Conservation (phyloP, 306 rosid species). For the Ammopiptanthus mongolicus region DNA sequence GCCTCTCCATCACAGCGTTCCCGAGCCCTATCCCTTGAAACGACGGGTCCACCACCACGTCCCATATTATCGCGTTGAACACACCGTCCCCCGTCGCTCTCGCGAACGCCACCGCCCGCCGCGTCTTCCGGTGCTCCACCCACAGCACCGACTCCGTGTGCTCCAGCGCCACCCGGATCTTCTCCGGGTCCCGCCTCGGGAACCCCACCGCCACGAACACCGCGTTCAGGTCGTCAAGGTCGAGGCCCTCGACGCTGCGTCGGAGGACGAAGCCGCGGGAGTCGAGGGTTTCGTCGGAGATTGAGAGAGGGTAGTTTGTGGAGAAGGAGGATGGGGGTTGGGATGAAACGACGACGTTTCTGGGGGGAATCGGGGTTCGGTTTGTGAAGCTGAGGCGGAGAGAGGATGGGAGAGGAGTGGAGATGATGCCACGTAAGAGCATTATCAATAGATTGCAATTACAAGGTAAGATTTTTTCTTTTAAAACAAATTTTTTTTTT, state of each 20-base stretch:
- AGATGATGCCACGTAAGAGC: constrained; percentile 55
- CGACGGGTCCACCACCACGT: constrained; percentile 90
- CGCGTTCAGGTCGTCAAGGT: constrained; percentile 66
- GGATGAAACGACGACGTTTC: constrained; percentile 36
- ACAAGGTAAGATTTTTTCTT: background rate
- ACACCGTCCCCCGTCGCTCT: constrained; percentile 94
- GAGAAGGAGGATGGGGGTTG: background rate
- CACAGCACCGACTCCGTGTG: constrained; percentile 69
- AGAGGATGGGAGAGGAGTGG: constrained; percentile 28
- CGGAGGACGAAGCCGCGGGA: constrained; percentile 72
- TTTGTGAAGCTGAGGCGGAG: background rate
- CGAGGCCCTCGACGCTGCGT: constrained; percentile 45
- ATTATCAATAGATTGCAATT: background rate
- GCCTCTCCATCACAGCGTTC: constrained; percentile 77
- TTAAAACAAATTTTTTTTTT: background rate
- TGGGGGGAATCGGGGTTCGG: background rate
- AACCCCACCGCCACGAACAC: constrained; percentile 90
- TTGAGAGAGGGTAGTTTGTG: constrained; percentile 23
- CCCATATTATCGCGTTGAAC: constrained; percentile 91
- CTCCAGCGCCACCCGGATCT: constrained; percentile 63
- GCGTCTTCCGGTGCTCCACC: constrained; percentile 60
- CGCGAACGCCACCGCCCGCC: constrained; percentile 74
- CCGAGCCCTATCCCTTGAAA: constrained; percentile 88
- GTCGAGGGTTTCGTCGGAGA: constrained; percentile 55
- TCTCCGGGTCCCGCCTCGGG: constrained; percentile 66